Conservation (phyloP, 441 rosid genomes). For the Breynia disticha region DNA sequence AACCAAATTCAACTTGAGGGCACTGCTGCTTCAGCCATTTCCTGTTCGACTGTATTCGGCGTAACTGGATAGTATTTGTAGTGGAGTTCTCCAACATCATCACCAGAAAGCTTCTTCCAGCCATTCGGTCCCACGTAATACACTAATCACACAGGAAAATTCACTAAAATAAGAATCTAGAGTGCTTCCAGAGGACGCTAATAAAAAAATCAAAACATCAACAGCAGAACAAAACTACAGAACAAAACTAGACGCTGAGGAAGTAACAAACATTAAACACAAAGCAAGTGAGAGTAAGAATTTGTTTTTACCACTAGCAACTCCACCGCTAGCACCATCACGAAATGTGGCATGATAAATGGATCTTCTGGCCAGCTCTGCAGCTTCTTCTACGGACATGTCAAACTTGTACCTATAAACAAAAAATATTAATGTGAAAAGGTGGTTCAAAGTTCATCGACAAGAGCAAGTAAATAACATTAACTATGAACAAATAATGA, state of each 20-base stretch:
- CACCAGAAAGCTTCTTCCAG: slow-evolving; percentile 95
- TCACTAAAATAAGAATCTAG: slow-evolving; percentile 5
- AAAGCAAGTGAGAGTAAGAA: no score
- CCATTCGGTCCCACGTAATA: slow-evolving; percentile 87
- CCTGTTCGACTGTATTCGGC: slow-evolving; percentile 63
- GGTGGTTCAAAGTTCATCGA: background rate
- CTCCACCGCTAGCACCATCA: slow-evolving; percentile 99
- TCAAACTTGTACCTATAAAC: slow-evolving; percentile 59
- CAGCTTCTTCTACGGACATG: slow-evolving; percentile 87
- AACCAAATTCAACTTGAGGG: slow-evolving; percentile 16
- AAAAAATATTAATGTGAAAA: background rate
- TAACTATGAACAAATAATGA: no score
- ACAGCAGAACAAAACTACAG: no score
- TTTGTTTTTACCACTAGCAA: slow-evolving; percentile 67
- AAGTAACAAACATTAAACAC: no score
- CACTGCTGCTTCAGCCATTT: slow-evolving; percentile 66
- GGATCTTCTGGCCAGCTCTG: slow-evolving; percentile 89
- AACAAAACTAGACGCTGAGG: no score
- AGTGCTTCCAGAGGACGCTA: background rate
- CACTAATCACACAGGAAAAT: slow-evolving; percentile 33
- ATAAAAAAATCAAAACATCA: no score
- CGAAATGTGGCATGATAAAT: slow-evolving; percentile 99
- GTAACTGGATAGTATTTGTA: slow-evolving; percentile 64
- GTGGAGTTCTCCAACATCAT: slow-evolving; percentile 94
- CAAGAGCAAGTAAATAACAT: background rate